Percentiles rank a stretch among this genome's conserved stretches.
These are phyloP conservation scores for Huntiella moniliformis DNA, from an alignment of 2,329 filamentous ascomycete genomes.

Conservation along the genomic window DNA sequence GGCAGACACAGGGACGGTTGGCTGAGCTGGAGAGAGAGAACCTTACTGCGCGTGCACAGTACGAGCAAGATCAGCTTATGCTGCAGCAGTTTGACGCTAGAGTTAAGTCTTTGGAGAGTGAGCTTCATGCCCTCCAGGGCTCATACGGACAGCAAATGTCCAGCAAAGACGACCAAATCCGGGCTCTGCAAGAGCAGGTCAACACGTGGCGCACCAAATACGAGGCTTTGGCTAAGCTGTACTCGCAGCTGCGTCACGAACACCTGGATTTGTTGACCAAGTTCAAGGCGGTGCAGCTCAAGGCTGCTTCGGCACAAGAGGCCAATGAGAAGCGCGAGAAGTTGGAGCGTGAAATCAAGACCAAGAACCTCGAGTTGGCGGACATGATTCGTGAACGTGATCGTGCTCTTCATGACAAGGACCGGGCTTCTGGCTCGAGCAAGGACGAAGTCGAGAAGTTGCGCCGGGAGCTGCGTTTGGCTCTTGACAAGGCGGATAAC, in stretches of 20 bases:
- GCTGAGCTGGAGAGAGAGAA: constrained; percentile 93
- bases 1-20: constrained; percentile 88
- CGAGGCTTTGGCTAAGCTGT: constrained; percentile 86
- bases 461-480: constrained; percentile 81
- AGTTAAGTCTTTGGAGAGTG: constrained; percentile 80
- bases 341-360: constrained; percentile 93
- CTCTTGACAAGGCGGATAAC: constrained; percentile 79
- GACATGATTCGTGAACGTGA: constrained; percentile 98
- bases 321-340: constrained; percentile 90
- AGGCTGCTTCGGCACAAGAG: constrained; percentile 91
- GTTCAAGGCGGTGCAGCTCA: constrained; percentile 89
- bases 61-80: constrained; percentile 93
- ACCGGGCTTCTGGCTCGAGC: constrained; percentile 66
- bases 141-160: constrained; percentile 70
- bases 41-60: constrained; percentile 80
- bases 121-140: constrained; percentile 62
- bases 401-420: constrained; percentile 80
- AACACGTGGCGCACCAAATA: constrained; percentile 98
- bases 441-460: constrained; percentile 90
- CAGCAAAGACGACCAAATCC: constrained; percentile 89
- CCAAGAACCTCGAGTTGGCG: constrained; percentile 94
- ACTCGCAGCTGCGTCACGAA: constrained; percentile 87
- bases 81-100: constrained; percentile 89
- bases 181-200: constrained; percentile 83
- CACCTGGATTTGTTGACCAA: constrained; percentile 89